A percentile compares a stretch with the other conserved stretches of the same genome.
phyloP scores from a whole-genome alignment of 352 stramenopile species.

The Globisporangium yorkense region DNA sequence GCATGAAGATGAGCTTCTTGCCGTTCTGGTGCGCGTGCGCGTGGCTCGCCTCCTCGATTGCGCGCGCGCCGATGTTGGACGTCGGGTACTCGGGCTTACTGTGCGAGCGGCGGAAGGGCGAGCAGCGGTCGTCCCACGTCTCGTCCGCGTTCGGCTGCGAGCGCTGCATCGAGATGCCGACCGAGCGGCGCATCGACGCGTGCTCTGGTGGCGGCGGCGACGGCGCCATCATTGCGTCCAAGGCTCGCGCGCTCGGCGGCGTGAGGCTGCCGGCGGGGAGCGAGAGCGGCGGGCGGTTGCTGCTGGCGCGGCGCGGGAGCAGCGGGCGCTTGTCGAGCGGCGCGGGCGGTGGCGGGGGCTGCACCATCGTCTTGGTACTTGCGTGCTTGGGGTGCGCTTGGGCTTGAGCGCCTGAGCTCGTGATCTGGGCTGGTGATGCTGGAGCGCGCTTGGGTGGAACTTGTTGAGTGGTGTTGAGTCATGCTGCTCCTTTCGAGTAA shows the following conservation, averaged over 20 bases:
- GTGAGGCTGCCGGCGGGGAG: no score
- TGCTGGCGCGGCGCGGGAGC: slow-evolving; percentile 4
- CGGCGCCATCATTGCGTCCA: slow-evolving; percentile 20
- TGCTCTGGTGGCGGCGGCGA: background rate
- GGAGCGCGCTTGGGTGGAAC: no score
- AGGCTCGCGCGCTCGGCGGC: slow-evolving; percentile 13
- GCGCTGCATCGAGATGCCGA: slow-evolving; percentile 13
- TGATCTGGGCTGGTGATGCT: background rate
- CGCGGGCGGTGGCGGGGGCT: background rate
- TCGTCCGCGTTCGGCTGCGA: slow-evolving; percentile 1
- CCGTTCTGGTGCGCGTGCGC: slow-evolving; percentile 23
- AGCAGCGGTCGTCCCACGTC: slow-evolving; percentile 2
- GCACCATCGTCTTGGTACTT: slow-evolving; percentile 1
- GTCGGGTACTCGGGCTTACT: slow-evolving; percentile 56
- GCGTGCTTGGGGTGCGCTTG: background rate
- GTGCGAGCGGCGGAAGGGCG: slow-evolving; percentile 40
- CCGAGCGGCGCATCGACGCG: slow-evolving; percentile 5
- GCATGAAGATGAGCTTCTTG: slow-evolving; percentile 53
- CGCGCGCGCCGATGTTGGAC: slow-evolving; percentile 42
- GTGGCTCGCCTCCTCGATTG: slow-evolving; percentile 40
- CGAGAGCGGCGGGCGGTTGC: slow-evolving; percentile 8
- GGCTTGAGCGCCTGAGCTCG: background rate
- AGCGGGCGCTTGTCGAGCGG: background rate
- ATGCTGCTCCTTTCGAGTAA: no score
- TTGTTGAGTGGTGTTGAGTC: no score